Evolutionary conservation across 23 red algal genomes (phyloP).

Genomic region (Gracilaria domingensis): DNA sequence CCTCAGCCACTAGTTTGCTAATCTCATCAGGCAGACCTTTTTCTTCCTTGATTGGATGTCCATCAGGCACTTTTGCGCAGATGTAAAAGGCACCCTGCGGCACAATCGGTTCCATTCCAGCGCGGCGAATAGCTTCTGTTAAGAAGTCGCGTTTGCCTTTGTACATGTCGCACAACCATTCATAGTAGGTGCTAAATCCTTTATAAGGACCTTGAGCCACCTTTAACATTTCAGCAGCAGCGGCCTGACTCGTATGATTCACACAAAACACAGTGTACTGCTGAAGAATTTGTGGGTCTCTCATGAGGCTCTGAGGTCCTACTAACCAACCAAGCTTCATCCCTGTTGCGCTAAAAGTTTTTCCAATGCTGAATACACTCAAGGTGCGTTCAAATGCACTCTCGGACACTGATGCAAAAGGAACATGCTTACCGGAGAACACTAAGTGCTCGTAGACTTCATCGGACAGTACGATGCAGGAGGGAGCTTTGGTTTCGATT

Average conservation of each 20-base stretch:
- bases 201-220: constrained; percentile 71
- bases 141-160: constrained; percentile 79
- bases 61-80: constrained; percentile 60
- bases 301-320: constrained; percentile 64
- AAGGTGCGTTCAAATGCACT: constrained; percentile 75
- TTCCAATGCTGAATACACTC: constrained; percentile 83
- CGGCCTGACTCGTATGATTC: constrained; percentile 70
- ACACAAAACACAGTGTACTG: constrained; percentile 89
- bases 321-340: constrained; percentile 86
- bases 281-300: constrained; percentile 69
- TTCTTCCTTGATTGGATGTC: neutral
- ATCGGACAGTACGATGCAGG: constrained; percentile 82
- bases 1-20: constrained; percentile 8
- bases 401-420: constrained; percentile 76
- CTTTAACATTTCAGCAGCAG: constrained; percentile 73
- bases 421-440: constrained; percentile 79
- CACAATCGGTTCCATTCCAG: constrained; percentile 74
- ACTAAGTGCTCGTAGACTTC: constrained; percentile 97
- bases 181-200: constrained; percentile 76
- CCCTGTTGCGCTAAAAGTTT: constrained; percentile 94
- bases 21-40: constrained; percentile 53
- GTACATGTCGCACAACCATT: constrained; percentile 55
- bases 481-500: constrained; percentile 60
- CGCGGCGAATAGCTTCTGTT: constrained; percentile 44
- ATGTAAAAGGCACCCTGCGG: constrained; percentile 94